Evolutionary conservation across 2,329 filamentous ascomycete species (phyloP), one percentile per base, ranked within the genome.

Genomic region (Ramichloridium luteum): DNA sequence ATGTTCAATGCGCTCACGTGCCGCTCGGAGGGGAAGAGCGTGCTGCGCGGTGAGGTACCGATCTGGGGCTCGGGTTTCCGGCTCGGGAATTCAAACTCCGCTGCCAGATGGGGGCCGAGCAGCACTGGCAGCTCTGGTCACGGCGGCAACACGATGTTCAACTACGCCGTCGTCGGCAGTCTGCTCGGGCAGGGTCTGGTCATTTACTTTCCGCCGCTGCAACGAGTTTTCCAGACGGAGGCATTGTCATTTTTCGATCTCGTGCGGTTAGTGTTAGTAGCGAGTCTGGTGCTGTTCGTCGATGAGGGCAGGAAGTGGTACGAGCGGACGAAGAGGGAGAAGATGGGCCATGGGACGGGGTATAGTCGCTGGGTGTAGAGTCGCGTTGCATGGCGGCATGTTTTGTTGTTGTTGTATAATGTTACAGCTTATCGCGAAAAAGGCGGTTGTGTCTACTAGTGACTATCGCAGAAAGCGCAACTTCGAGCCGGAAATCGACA

Each of bases 1-100:
- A 98, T 98, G 90, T 94, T 96, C 67, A 96, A 98, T 58, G 90
- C 90, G 2, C 67, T 98, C 13, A 79, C 83, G 11, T 98, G 90
- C 59, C 82, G 90, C 28, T 92, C 81, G 5, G 86, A 93, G 53
- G 76, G 72, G 40, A 96, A 96, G 57, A 92, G 82, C 8, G 68
- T 98, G 4, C 70, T 98, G 3, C 70, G 79, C 15, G 88, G 90
- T 25, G 86, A 98, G 54, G 68, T 59, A 5, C 44, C 44, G 3
- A 36, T 58, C 1, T n/a, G n/a, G n/a, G n/a, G n/a, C n/a, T n/a
- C n/a, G n/a, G n/a, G n/a, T n/a, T n/a, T n/a, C n/a, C n/a, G n/a
- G n/a, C n/a, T n/a, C n/a, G n/a, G n/a, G n/a, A n/a, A n/a, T n/a
- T n/a, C n/a, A n/a, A n/a, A n/a, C n/a, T n/a, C n/a, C n/a, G n/a